Evolutionary conservation across 345 rosid genomes (phyloP), one percentile per base, ranked within the genome.

Genomic region (Bruguiera sexangula): DNA sequence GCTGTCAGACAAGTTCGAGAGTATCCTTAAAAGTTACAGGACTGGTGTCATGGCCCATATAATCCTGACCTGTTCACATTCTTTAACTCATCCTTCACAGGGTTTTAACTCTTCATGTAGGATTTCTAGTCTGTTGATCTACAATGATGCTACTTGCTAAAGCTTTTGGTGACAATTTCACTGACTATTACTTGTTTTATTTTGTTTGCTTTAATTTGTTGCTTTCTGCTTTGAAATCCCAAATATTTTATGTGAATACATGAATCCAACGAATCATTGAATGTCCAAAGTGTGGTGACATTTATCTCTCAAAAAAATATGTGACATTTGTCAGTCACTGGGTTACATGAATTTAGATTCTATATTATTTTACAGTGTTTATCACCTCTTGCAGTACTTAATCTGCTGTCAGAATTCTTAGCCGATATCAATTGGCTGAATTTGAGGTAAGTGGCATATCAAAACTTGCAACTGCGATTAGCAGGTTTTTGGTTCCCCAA

Each of bases 1-100:
- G 99, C 98, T 78, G 97, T 95, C 73, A 74, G 96, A 85, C 97
- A 95, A 95, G 97, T 89, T 74, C 81, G 98, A 85, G 99, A 92
- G 97, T 90, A 95, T 95, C 99, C 96, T 84, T 36, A 31, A 63
- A 30, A 26, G 36, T 71, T 37, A 1, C 60, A 9, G 62, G n/a
- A 53, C 19, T 67, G 10, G 31, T 69, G 46, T 15, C 36, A 2
- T 27, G 43, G 6, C 10, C 20, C 37, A 8, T 50, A 20, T 30
- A 55, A 21, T 29, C 16, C 13, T 24, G 37, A 24, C 26, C 22
- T 24, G 50, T 6, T 37, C 10, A 18, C 36, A 6, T 39, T 56
- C 29, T 16, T 57, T 8, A 37, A n/a, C 18, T 58, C 32, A 3
- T 34, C 24, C 34, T 69, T 5, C 16, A 43, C 2, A 8, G 9